Conservation (phyloP, 148 eudicot genomes). For the Diospyros kaki region DNA sequence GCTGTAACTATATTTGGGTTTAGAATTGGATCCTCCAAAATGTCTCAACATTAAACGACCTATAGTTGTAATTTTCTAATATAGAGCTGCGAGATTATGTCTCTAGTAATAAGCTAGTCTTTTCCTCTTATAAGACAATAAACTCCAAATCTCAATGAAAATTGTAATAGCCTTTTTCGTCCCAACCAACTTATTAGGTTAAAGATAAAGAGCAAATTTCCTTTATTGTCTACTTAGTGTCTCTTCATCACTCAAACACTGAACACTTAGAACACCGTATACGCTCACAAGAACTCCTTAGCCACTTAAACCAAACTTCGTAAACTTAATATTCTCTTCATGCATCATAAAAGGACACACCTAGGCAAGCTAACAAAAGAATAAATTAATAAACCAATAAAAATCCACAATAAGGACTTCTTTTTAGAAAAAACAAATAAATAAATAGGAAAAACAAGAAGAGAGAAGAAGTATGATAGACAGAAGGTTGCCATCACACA, state of each 20-base stretch:
- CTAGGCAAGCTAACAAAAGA: not conserved
- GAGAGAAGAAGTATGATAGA: not conserved
- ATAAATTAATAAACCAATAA: not conserved
- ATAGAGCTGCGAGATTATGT: conserved; percentile 19
- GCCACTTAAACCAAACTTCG: conserved; percentile 45
- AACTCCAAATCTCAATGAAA: conserved; percentile 59
- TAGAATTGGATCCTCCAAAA: conserved; percentile 25
- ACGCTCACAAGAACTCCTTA: conserved; percentile 43
- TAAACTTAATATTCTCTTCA: not conserved
- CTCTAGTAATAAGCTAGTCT: conserved; percentile 45
- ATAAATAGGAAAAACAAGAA: too few species aligned
- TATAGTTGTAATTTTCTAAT: conserved; percentile 21
- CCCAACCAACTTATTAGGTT: conserved; percentile 70
- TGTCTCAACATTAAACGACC: conserved; percentile 21
- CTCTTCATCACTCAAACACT: conserved; percentile 47
- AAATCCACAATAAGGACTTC: not conserved
- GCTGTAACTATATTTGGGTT: conserved; percentile 17
- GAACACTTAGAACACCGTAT: conserved; percentile 62
- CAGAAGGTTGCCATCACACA: not conserved
- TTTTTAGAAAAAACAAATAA: conserved; percentile 1
- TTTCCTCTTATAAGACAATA: conserved; percentile 47
- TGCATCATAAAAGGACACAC: not conserved
- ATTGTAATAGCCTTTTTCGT: conserved; percentile 72
- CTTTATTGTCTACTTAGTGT: conserved; percentile 47
- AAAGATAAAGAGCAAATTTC: conserved; percentile 54